Conservation (phyloP, 768 basidiomycete genomes). For the Boletus insuetus region DNA sequence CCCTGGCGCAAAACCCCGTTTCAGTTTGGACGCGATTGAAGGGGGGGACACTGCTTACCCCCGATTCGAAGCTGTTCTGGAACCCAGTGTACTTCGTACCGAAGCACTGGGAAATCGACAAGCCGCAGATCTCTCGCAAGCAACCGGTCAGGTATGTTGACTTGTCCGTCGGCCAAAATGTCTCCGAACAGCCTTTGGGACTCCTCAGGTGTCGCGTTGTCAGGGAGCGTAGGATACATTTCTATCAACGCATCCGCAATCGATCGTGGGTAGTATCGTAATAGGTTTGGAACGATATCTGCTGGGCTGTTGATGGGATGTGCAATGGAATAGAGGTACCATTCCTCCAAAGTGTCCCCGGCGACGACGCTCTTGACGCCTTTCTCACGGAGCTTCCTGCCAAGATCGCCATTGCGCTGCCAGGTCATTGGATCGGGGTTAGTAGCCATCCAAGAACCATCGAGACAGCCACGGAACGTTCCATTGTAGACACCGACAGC, state of each 20-base stretch:
- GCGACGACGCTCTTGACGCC: conserved; percentile 62
- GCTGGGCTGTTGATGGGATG: conserved; percentile 48
- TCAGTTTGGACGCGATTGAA: neutral
- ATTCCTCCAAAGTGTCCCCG: conserved; percentile 70
- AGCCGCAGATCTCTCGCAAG: conserved; percentile 57
- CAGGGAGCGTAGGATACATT: conserved; percentile 42
- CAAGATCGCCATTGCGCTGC: conserved; percentile 62
- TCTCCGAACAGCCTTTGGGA: conserved; percentile 52
- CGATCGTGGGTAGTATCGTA: conserved; percentile 56
- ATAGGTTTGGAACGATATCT: conserved; percentile 57
- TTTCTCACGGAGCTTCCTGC: conserved; percentile 47
- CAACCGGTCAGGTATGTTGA: conserved; percentile 64
- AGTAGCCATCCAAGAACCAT: conserved; percentile 53
- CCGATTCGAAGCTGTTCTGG: conserved; percentile 54
- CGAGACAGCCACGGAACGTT: conserved; percentile 66
- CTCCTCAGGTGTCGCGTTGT: conserved; percentile 43
- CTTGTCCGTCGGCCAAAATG: conserved; percentile 59
- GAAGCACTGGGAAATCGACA: conserved; percentile 57
- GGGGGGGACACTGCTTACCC: conserved; percentile 37
- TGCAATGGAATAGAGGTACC: conserved; percentile 73
- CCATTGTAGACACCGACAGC: conserved; percentile 49
- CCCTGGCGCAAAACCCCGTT: conserved; percentile 35
- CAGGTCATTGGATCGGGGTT: conserved; percentile 62
- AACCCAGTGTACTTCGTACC: conserved; percentile 69
- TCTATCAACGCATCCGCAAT: conserved; percentile 45